phyloP scores from a whole-genome alignment of 169 alveolate genomes.

The Eimeria acervulina region DNA sequence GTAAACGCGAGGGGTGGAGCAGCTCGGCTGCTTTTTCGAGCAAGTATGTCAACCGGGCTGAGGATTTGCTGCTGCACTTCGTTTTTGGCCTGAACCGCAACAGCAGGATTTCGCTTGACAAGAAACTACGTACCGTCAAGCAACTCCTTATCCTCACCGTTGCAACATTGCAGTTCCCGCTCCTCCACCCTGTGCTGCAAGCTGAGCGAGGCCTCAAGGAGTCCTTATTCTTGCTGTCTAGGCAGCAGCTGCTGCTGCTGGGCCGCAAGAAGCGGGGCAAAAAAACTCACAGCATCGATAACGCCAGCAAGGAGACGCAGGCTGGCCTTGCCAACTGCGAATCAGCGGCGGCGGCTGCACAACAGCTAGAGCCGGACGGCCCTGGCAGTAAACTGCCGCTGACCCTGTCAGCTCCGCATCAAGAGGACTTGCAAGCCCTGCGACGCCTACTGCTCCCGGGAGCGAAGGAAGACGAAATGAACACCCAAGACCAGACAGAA shows the following conservation, averaged over 20 bases:
- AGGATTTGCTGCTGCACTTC: constrained; percentile 76
- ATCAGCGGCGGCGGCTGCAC: background rate
- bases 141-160: constrained; percentile 77
- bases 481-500: background rate
- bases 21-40: constrained; percentile 63
- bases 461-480: background rate
- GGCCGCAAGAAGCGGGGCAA: background rate
- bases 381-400: background rate
- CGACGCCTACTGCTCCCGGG: constrained; percentile 51
- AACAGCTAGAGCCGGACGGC: background rate
- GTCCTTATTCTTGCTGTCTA: constrained; percentile 50
- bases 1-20: constrained; percentile 58
- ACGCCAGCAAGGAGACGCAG: background rate
- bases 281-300: background rate
- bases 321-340: background rate
- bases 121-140: constrained; percentile 54
- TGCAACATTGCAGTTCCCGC: constrained; percentile 72
- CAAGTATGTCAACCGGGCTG: constrained; percentile 58
- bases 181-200: constrained; percentile 75
- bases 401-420: background rate
- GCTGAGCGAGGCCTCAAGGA: constrained; percentile 53
- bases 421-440: constrained; percentile 41
- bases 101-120: background rate
- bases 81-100: constrained; percentile 63
- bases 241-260: constrained; percentile 71